A percentile compares a stretch with the other conserved stretches of the same genome.
These are phyloP conservation scores for Furcasterigmium sp. DNA, from an alignment of 2,329 filamentous ascomycete species.

Conservation along the genomic window DNA sequence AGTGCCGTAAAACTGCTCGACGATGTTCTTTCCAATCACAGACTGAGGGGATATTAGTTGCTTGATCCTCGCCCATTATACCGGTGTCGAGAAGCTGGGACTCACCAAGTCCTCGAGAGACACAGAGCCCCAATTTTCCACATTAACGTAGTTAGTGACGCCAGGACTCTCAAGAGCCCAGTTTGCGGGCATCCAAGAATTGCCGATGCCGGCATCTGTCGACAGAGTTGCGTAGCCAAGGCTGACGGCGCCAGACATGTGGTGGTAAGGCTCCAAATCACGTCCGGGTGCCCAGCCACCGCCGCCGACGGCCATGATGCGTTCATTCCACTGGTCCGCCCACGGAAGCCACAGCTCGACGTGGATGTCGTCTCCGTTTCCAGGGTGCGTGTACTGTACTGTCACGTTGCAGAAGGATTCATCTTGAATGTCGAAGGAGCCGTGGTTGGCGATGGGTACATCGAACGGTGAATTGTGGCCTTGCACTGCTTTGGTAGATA, in stretches of 20 bases:
- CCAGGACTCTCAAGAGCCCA: background rate
- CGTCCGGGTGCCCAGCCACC: slow-evolving; percentile 7
- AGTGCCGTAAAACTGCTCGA: slow-evolving; percentile 38
- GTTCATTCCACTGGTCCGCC: slow-evolving; percentile 8
- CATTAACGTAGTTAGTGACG: background rate
- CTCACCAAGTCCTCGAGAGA: background rate
- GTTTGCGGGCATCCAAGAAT: background rate
- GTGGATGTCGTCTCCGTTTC: slow-evolving; percentile 4
- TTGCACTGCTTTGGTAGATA: background rate
- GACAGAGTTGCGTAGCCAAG: slow-evolving; percentile 1
- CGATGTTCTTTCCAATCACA: slow-evolving; percentile 41
- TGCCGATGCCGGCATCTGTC: slow-evolving; percentile 2
- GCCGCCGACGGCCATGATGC: slow-evolving; percentile 11
- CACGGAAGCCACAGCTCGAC: slow-evolving; percentile 12
- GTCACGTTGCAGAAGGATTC: slow-evolving; percentile 14
- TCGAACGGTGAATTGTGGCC: background rate
- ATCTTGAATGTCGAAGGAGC: background rate
- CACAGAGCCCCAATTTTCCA: background rate
- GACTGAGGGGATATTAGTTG: slow-evolving; percentile 17
- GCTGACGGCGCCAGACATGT: background rate
- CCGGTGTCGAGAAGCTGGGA: background rate
- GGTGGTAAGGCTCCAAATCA: background rate
- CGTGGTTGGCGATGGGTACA: background rate
- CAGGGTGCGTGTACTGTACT: slow-evolving; percentile 7
- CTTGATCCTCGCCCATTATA: no score